Evolutionary conservation across 305 asterid genomes (phyloP), one percentile per base, ranked within the genome.

Genomic region (Fraxinus greggii): DNA sequence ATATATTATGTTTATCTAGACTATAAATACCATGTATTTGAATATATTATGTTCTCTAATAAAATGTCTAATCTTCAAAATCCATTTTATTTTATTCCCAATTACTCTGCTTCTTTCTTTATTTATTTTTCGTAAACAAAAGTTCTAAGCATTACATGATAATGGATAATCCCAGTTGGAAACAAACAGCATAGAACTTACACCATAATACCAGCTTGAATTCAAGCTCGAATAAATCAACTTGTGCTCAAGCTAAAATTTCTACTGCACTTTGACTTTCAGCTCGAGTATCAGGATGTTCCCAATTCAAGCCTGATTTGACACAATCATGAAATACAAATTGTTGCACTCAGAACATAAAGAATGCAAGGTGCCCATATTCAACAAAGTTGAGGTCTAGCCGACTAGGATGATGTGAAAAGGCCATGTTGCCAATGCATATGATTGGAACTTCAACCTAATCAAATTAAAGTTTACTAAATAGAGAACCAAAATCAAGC

Each of bases 111-210:
- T 75, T 61, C 35, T 61, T 28, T 15, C 2, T 69, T 36, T 36
- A 67, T 72, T 73, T 80, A 28, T 45, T 17, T 72, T 63, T 48
- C 8, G 74, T 28, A 13, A 67, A 10, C 36, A 67, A 28, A 72
- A 76, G 78, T 72, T 26, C 5, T n/a, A 32, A 33, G 69, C 23
- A 7, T 3, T 7, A 75, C 28, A 24, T 7, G 31, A 26, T 33
- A 28, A 59, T 61, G 40, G 76, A 42, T 81, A 63, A 82, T 21
- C 42, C 35, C 72, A 76, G 3, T 42, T 81, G 33, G 72, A 65
- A 74, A 7, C 40, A 40, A 63, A 24, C 42, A 51, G 3, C 24
- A 36, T 31, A 79, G 31, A 74, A 54, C 23, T 72, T 45, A 5
- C 48, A 5, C 72, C 74, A 67, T 67, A 36, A 12, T 36, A 36